Evolutionary conservation across 352 stramenopile species (phyloP), one percentile per base, ranked within the genome.

Genomic region (Pythium aristosporum): DNA sequence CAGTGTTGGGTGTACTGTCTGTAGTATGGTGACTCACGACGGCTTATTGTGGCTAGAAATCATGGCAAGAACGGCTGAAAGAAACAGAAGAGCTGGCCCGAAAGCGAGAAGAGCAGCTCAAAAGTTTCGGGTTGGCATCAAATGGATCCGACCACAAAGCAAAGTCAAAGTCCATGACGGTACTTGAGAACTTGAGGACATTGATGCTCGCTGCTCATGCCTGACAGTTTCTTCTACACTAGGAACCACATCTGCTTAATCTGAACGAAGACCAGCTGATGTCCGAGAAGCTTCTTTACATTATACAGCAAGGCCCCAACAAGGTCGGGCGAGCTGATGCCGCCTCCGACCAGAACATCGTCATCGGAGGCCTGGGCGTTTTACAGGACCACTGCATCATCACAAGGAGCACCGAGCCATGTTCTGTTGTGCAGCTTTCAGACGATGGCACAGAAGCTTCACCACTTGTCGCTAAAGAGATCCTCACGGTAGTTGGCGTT

Each of bases 221-320:
- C 32, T 30, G 10, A 50, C n/a, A 47, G 15, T 49, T 39, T 12
- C 2, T 59, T 23, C 8, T 37, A 28, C 32, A 18, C 30, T 28
- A 85, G 72, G 80, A 93, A 44, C 84, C 88, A 16, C 86, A 96
- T 48, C 57, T 96, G 3, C 67, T 94, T 42, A 96, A 96, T 46
- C 61, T 96, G 30, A 91, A 96, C 47, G 86, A 96, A 77, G 88
- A 96, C 42, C 84, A 89, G 34, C 71, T 89, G 36, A 94, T 96
- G 88, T 82, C 78, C 1, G 86, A 92, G 60, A 91, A 92, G 49
- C 62, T 96, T 2, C 62, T 89, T 0, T 94, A 96, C 56, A 89
- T 96, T 34, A 66, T 96, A 23, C 68, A 86, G 20, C 6, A 32
- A 36, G 82, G 82, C 5, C 20, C n/a, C 3, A 91, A 89, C 43